Conservation (phyloP, 257 asterid species). For the Nicotiana tabacum region DNA sequence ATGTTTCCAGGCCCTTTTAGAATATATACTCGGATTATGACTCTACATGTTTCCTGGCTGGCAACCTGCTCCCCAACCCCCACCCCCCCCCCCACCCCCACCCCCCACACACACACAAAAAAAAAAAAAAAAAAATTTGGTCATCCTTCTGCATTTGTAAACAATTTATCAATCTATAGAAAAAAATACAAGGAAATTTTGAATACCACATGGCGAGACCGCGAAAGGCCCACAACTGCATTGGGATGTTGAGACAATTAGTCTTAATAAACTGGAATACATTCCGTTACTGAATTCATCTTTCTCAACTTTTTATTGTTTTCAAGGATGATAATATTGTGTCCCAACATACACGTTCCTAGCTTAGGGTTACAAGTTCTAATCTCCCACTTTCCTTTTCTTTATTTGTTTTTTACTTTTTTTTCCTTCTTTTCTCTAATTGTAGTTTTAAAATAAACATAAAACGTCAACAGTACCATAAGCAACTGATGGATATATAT, state of each 20-base stretch:
- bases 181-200: not conserved
- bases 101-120: not conserved
- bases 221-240: not conserved
- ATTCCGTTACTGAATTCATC: not conserved
- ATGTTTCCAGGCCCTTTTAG: too few relatives aligned
- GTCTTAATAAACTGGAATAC: not conserved
- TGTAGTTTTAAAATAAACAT: not conserved
- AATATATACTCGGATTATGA: too few relatives aligned
- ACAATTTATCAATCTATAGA: not conserved
- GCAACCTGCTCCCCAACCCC: too few relatives aligned
- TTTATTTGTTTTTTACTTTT: not conserved
- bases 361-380: not conserved
- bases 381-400: not conserved
- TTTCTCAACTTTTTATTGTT: not conserved
- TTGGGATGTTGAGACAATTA: not conserved
- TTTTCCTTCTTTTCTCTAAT: too few relatives aligned
- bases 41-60: not conserved
- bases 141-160: not conserved
- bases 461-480: not conserved
- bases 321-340: not conserved
- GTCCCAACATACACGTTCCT: not conserved
- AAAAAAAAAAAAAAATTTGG: not conserved
- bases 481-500: not conserved
- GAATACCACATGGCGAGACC: not conserved
- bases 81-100: too few relatives aligned